These are phyloP conservation scores for Cardiospermum halicacabum DNA, from an alignment of 345 rosid genomes.

Conservation along the genomic window DNA sequence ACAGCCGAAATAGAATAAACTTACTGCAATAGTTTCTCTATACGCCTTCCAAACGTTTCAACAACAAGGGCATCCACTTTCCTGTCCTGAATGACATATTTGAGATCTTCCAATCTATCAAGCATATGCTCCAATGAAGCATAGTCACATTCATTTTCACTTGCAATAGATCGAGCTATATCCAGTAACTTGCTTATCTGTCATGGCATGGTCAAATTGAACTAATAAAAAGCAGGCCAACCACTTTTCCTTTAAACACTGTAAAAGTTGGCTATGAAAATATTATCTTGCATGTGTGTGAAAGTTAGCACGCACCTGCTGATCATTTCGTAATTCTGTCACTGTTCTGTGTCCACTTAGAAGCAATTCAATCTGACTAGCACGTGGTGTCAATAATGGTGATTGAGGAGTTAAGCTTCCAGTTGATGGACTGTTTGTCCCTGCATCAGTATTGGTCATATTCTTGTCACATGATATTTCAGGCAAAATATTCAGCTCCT, in stretches of 20 bases:
- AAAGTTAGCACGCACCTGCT: conserved; percentile 48
- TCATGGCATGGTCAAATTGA: conserved; percentile 18
- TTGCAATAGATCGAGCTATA: conserved; percentile 74
- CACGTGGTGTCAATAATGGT: conserved; percentile 67
- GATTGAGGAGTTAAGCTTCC: conserved; percentile 95
- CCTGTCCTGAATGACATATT: conserved; percentile 87
- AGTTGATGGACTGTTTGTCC: conserved; percentile 44
- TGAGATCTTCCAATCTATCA: conserved; percentile 72
- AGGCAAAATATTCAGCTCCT: conserved; percentile 41
- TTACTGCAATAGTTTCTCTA: conserved; percentile 92
- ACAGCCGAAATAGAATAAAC: conserved; percentile 6
- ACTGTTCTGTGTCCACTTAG: conserved; percentile 65
- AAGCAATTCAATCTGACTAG: conserved; percentile 74
- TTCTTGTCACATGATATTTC: conserved; percentile 41
- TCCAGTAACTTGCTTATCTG: conserved; percentile 78
- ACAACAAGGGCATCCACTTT: conserved; percentile 92
- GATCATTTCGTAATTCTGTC: conserved; percentile 75
- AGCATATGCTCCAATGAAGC: conserved; percentile 69
- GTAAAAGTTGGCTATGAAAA: background rate
- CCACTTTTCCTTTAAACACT: background rate
- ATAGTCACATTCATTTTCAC: conserved; percentile 59
- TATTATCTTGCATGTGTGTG: background rate
- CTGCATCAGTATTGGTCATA: conserved; percentile 32
- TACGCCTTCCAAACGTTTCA: conserved; percentile 95
- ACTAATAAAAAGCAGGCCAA: conserved; percentile 18